phyloP scores from a whole-genome alignment of 2,329 filamentous ascomycete genomes.

The Cryphonectria parasitica region DNA sequence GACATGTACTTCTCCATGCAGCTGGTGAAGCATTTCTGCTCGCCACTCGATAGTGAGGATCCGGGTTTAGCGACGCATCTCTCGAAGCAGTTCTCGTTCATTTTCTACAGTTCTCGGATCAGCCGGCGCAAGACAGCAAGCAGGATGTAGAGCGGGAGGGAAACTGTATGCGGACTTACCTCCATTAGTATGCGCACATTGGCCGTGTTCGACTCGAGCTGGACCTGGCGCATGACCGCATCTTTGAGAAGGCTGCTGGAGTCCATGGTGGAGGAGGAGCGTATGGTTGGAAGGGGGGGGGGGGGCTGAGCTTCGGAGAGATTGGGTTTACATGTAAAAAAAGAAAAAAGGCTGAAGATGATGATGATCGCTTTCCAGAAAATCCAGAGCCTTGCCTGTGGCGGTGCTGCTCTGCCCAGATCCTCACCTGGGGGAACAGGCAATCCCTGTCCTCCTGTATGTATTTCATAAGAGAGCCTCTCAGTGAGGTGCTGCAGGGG shows the following conservation, averaged over 20 bases:
- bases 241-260: slow-evolving; percentile 61
- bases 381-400: slow-evolving; percentile 25
- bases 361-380: slow-evolving; percentile 27
- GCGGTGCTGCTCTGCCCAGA: slow-evolving; percentile 19
- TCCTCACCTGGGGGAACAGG: not conserved
- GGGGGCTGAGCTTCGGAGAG: no score
- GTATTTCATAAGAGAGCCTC: not conserved
- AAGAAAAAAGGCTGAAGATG: slow-evolving; percentile 1
- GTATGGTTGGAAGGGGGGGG: not conserved
- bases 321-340: not conserved
- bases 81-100: slow-evolving; percentile 81
- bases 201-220: slow-evolving; percentile 65
- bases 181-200: slow-evolving; percentile 74
- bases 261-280: slow-evolving; percentile 47
- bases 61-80: slow-evolving; percentile 75
- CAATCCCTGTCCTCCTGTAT: slow-evolving; percentile 7
- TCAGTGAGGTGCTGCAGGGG: slow-evolving; percentile 19
- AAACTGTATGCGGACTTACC: slow-evolving; percentile 47
- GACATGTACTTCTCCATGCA: slow-evolving; percentile 88
- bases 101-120: slow-evolving; percentile 57
- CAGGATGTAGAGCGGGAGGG: not conserved
- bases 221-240: slow-evolving; percentile 67
- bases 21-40: slow-evolving; percentile 71
- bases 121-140: slow-evolving; percentile 18
- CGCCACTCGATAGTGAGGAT: slow-evolving; percentile 65